Base-by-base conservation (phyloP, 306 rosid species). In the Hippophae tibetana region DNA sequence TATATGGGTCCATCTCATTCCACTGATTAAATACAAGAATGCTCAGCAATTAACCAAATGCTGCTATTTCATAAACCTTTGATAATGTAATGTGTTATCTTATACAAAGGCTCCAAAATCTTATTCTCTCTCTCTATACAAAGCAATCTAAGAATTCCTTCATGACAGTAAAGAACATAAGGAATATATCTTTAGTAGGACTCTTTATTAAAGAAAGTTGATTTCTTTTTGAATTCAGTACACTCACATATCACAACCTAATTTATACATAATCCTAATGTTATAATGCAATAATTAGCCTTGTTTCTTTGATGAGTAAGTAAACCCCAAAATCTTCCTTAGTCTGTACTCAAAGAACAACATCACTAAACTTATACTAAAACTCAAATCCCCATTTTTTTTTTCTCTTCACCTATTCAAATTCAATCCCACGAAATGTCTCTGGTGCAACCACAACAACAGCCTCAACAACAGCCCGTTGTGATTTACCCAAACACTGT, bases 201-300 rank as follows among this genome's bases (percentile, higher is more conserved):
- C 67, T 58, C 88, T 90, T 90, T 81, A 77, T 69, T 72, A 87
- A 86, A 82, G 85, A 62, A 79, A 72, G 57, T 66, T 65, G 60
- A 69, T 50, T 47, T 63, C 48, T 56, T 76, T 70, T 72, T 26
- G 57, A 71, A 56, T 72, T 66, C 68, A 61, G 73, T 62, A 73
- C 61, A 54, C 65, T 59, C 66, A 31, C 0, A 31, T 31, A 31
- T 31, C 38, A 31, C 38, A 31, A 31, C 38, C 38, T 4, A 31
- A 31, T 11, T 49, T 56, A 62, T 63, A 79, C 86, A 71, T 68
- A 62, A 65, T 72, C 78, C 60, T 54, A 55, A 18, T 68, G 63
- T 62, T 54, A 68, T 38, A 66, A 64, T 31, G 38, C 38, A 31
- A 65, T 51, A 73, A 2, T 73, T 59, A n/a, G 43, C 11, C 61